Evolutionary conservation across 2,329 filamentous ascomycete species (phyloP), one percentile per base, ranked within the genome.

Genomic region (Fusarium sororula): DNA sequence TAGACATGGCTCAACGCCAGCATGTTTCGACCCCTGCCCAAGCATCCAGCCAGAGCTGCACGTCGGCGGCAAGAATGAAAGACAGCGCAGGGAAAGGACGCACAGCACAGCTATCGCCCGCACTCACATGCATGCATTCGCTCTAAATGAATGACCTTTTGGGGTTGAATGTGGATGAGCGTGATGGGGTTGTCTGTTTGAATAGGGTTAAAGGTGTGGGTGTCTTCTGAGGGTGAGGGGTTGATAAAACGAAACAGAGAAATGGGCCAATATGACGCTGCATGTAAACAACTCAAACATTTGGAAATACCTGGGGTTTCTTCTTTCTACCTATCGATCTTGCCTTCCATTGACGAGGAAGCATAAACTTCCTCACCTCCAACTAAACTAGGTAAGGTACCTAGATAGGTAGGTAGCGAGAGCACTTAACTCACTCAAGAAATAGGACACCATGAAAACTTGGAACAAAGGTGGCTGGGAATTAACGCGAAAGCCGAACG

Each of bases 231-330:
- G 37, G n/a, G 44, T 70, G 70, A 70, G 69, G 65, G 60, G 65
- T 55, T 66, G 37, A 55, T 63, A 65, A 53, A 56, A 48, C 45
- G 67, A 70, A 63, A 70, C 56, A 53, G 53, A 41, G 48, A 44
- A 68, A 68, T 53, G 72, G 53, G 57, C 73, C 68, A 74, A 65
- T 39, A 74, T 74, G 72, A 74, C 72, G 72, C 73, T 66, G 61
- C 28, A 53, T 61, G 66, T 61, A 73, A 71, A 67, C 70, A 73
- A 64, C 57, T 54, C 67, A 65, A 70, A 51, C 64, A 38, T 55
- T 35, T n/a, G 15, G 14, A 53, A 45, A 26, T 37, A 26, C 30
- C 6, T 37, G 30, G 50, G 42, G 35, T n/a, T 12, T 32, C 28
- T 17, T 24, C 45, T 39, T 32, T 35, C 26, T 15, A 42, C 41